Percentiles rank a stretch among this genome's conserved stretches.
Evolutionary conservation across 371 early-diverging fungal species (phyloP).

Genomic region (Apophysomyces trapeziformis): DNA sequence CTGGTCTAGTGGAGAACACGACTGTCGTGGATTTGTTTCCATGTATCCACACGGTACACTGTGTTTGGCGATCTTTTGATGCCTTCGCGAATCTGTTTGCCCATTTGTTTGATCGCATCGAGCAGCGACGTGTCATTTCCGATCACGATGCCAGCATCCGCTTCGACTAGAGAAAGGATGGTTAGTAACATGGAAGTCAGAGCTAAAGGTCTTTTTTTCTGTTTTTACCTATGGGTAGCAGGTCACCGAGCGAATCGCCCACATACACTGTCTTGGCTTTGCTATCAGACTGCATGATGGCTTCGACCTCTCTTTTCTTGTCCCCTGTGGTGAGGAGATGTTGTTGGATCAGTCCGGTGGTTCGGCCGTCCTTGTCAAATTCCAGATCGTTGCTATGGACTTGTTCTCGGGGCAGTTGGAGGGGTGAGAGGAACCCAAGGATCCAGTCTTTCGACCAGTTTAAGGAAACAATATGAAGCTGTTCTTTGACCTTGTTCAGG

Average conservation of each 20-base stretch:
- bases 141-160: conserved; percentile 56
- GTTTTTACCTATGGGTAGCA: conserved; percentile 36
- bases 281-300: conserved; percentile 13
- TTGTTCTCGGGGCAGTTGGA: conserved; percentile 20
- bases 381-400: conserved; percentile 41
- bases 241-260: conserved; percentile 50
- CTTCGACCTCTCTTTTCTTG: conserved; percentile 27
- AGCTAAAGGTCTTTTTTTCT: not conserved
- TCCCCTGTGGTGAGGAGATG: conserved; percentile 35
- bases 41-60: conserved; percentile 12
- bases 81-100: conserved; percentile 19
- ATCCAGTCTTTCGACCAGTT: conserved; percentile 59
- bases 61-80: not conserved
- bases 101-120: conserved; percentile 15
- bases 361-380: conserved; percentile 18
- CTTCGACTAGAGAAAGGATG: conserved; percentile 36
- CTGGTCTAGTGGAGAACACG: not conserved
- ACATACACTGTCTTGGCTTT: conserved; percentile 28
- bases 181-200: not conserved
- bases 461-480: conserved; percentile 36
- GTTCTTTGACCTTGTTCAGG: conserved; percentile 9
- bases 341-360: conserved; percentile 39
- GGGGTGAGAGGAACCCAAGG: conserved; percentile 28
- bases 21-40: conserved; percentile 11
- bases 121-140: conserved; percentile 48